These are phyloP conservation scores for Auriscalpium microsporum DNA, from an alignment of 768 basidiomycete species.

Conservation along the genomic window DNA sequence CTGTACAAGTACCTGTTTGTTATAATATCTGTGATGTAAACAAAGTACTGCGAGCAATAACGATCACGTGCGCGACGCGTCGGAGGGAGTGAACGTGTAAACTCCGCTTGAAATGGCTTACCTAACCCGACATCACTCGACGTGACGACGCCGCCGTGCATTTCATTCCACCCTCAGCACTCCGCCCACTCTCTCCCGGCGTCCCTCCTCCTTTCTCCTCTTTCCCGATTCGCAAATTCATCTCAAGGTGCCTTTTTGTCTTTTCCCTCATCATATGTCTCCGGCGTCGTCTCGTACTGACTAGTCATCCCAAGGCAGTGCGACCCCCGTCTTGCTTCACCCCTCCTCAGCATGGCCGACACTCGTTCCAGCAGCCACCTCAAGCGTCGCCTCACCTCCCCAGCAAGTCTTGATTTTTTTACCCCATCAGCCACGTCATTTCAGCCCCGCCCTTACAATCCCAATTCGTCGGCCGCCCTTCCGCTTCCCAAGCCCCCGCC, in stretches of 20 bases:
- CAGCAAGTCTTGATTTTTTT: conserved; percentile 52
- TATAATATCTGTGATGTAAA: not conserved
- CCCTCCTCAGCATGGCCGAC: conserved; percentile 6
- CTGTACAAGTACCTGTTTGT: too few species aligned
- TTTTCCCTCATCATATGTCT: not conserved
- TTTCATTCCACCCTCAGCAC: not conserved
- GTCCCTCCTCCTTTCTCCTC: not conserved
- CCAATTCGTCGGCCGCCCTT: conserved; percentile 19
- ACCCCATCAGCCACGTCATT: conserved; percentile 56
- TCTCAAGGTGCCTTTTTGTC: not conserved
- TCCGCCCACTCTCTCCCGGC: conserved; percentile 1
- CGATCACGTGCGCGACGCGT: conserved; percentile 37
- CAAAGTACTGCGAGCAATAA: conserved; percentile 2
- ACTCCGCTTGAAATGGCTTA: conserved; percentile 34
- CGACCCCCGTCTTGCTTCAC: not conserved
- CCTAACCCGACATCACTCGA: not conserved
- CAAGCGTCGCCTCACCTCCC: conserved; percentile 42
- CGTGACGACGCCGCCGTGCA: not conserved
- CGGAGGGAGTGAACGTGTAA: conserved; percentile 26
- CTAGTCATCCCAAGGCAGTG: not conserved
- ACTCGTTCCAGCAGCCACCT: conserved; percentile 9
- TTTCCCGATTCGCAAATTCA: not conserved
- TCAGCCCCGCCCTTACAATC: conserved; percentile 56
- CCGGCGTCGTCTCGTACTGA: not conserved
- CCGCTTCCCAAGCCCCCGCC: conserved; percentile 11